These are phyloP conservation scores for Blastobotrys malaysiensis DNA, from an alignment of 1,139 yeast genomes.

Conservation along the genomic window DNA sequence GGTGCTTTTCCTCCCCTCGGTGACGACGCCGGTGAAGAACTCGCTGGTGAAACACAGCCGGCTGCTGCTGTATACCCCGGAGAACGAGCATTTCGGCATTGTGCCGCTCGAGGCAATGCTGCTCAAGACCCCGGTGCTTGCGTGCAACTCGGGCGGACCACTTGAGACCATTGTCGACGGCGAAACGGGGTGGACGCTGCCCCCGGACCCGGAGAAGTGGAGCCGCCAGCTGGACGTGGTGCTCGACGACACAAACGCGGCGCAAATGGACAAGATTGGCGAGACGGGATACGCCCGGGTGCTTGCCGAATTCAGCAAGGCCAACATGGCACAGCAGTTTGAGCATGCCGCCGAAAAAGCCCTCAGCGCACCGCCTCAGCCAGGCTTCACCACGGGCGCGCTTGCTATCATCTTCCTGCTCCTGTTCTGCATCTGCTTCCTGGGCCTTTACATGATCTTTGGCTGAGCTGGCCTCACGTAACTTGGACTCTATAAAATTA, in stretches of 20 bases:
- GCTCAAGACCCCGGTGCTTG: slow-evolving; percentile 74
- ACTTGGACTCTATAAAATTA: too few species aligned
- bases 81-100: slow-evolving; percentile 92
- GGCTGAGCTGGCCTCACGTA: not conserved
- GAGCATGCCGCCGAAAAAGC: slow-evolving; percentile 27
- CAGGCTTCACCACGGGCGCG: not conserved
- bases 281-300: slow-evolving; percentile 51
- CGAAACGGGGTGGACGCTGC: slow-evolving; percentile 75
- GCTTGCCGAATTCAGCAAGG: slow-evolving; percentile 50
- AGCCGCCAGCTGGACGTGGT: slow-evolving; percentile 48
- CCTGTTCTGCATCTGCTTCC: not conserved
- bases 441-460: not conserved
- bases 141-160: slow-evolving; percentile 90
- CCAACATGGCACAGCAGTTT: slow-evolving; percentile 56
- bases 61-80: slow-evolving; percentile 78
- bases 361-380: slow-evolving; percentile 2
- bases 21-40: slow-evolving; percentile 61
- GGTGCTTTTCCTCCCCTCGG: slow-evolving; percentile 76
- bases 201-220: slow-evolving; percentile 58
- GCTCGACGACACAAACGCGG: slow-evolving; percentile 29
- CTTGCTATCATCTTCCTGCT: not conserved
- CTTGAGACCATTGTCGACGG: slow-evolving; percentile 62
- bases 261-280: slow-evolving; percentile 38
- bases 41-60: slow-evolving; percentile 54
- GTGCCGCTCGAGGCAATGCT: slow-evolving; percentile 96